phyloP scores from a whole-genome alignment of 2,329 filamentous ascomycete genomes.

The Monosporascus sp. region DNA sequence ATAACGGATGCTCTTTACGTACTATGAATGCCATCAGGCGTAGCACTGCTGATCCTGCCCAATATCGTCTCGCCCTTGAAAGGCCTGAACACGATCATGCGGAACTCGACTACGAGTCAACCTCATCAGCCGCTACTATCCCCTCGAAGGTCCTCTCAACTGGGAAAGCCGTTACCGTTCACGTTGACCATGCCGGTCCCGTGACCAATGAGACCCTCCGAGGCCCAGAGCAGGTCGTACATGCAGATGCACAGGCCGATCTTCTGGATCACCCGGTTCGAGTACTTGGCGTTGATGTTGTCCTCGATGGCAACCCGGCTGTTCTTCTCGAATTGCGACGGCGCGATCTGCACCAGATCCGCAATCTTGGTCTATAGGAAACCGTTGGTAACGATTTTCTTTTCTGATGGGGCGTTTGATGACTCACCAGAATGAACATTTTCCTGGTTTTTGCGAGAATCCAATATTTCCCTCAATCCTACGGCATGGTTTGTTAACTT shows the following conservation, averaged over 20 bases:
- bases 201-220: slow-evolving; percentile 90
- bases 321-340: slow-evolving; percentile 79
- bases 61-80: slow-evolving; percentile 92
- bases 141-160: background rate
- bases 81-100: slow-evolving; percentile 86
- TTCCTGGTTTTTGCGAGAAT: background rate
- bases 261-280: slow-evolving; percentile 87
- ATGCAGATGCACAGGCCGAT: slow-evolving; percentile 90
- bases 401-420: background rate
- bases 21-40: slow-evolving; percentile 67
- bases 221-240: slow-evolving; percentile 83
- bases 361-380: slow-evolving; percentile 74
- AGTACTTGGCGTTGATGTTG: slow-evolving; percentile 94
- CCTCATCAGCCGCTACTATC: background rate
- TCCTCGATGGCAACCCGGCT: slow-evolving; percentile 86
- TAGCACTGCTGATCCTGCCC: slow-evolving; percentile 74
- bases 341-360: slow-evolving; percentile 89
- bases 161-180: slow-evolving; percentile 56
- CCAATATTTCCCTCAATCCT: background rate
- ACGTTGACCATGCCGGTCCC: slow-evolving; percentile 90
- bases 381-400: slow-evolving; percentile 4
- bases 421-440: slow-evolving; percentile 49
- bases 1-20: slow-evolving; percentile 19
- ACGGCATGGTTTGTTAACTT: background rate
- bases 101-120: slow-evolving; percentile 69